phyloP scores from a whole-genome alignment of 2,329 filamentous ascomycete species.

The Colletotrichum chlorophyti region DNA sequence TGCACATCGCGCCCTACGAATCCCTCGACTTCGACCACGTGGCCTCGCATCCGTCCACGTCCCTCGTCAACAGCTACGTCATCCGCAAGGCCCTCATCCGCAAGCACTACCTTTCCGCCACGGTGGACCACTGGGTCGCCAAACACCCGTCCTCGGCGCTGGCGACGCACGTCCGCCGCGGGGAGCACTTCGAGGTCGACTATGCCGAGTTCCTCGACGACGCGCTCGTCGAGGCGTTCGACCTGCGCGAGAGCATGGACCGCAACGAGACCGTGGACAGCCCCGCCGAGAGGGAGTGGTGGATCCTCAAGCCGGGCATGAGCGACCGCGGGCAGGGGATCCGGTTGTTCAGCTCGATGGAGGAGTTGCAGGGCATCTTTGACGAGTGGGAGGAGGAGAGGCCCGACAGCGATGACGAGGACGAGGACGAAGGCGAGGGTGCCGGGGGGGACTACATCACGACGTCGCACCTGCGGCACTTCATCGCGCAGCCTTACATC shows the following conservation, averaged over 20 bases:
- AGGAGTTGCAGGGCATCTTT: slow-evolving; percentile 85
- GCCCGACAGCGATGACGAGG: slow-evolving; percentile 71
- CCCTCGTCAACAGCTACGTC: slow-evolving; percentile 86
- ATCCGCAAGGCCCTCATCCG: slow-evolving; percentile 96
- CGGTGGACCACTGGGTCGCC: slow-evolving; percentile 82
- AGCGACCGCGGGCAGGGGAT: slow-evolving; percentile 96
- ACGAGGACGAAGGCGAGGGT: slow-evolving; percentile 47
- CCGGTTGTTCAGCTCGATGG: slow-evolving; percentile 83
- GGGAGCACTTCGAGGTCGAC: slow-evolving; percentile 90
- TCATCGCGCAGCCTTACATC: slow-evolving; percentile 95
- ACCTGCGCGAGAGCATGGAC: slow-evolving; percentile 79
- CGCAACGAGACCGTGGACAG: slow-evolving; percentile 57
- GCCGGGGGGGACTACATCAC: slow-evolving; percentile 66
- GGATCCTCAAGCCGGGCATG: slow-evolving; percentile 98
- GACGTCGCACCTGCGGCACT: slow-evolving; percentile 91
- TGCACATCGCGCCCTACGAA: slow-evolving; percentile 90
- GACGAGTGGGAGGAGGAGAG: slow-evolving; percentile 83
- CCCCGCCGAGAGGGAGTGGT: slow-evolving; percentile 88
- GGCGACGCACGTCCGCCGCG: slow-evolving; percentile 73
- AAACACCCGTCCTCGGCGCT: slow-evolving; percentile 81
- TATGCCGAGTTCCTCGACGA: slow-evolving; percentile 98
- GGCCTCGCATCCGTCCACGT: slow-evolving; percentile 64
- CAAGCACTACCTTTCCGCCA: slow-evolving; percentile 91
- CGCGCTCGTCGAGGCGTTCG: slow-evolving; percentile 87
- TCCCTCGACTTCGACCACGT: slow-evolving; percentile 83